These are phyloP conservation scores for Skeletonema tropicum DNA, from an alignment of 108 stramenopile genomes.

Conservation along the genomic window DNA sequence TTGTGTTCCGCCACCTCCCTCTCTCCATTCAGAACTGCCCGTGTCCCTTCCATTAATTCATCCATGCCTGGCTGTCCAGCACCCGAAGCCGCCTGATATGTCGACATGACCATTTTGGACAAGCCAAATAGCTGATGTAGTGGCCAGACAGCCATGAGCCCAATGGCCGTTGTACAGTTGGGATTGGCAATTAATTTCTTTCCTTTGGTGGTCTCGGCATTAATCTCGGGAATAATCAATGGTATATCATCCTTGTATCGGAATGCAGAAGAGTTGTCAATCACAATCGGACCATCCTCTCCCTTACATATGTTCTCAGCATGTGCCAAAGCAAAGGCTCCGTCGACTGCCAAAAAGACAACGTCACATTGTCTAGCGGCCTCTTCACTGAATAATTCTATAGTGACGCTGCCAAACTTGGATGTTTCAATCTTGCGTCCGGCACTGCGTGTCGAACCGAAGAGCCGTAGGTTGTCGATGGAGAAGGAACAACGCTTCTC, in stretches of 20 bases:
- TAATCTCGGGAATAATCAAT: conserved; percentile 96
- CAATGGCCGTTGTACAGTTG: conserved; percentile 99
- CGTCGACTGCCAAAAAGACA: conserved; percentile 90
- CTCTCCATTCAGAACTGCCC: conserved; percentile 70
- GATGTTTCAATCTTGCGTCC: conserved; percentile 74
- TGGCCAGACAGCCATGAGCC: conserved; percentile 96
- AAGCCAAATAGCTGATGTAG: conserved; percentile 90
- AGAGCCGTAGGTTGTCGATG: conserved; percentile 81
- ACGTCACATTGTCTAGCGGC: conserved; percentile 84
- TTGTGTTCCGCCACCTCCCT: conserved; percentile 67
- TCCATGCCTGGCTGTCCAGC: conserved; percentile 96
- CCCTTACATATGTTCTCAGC: conserved; percentile 74
- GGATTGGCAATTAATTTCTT: conserved; percentile 98
- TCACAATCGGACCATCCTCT: conserved; percentile 75
- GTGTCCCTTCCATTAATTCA: conserved; percentile 89
- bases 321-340: conserved; percentile 86
- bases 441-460: conserved; percentile 85
- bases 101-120: conserved; percentile 92
- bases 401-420: conserved; percentile 45
- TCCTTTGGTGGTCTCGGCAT: conserved; percentile 83
- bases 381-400: conserved; percentile 83
- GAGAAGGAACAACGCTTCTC: conserved; percentile 70
- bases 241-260: conserved; percentile 92
- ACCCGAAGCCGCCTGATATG: conserved; percentile 93
- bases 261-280: conserved; percentile 95